Percentiles rank a stretch among this genome's conserved stretches.
phyloP scores from a whole-genome alignment of 495 filamentous ascomycete species.

The Talaromyces borbonicus region DNA sequence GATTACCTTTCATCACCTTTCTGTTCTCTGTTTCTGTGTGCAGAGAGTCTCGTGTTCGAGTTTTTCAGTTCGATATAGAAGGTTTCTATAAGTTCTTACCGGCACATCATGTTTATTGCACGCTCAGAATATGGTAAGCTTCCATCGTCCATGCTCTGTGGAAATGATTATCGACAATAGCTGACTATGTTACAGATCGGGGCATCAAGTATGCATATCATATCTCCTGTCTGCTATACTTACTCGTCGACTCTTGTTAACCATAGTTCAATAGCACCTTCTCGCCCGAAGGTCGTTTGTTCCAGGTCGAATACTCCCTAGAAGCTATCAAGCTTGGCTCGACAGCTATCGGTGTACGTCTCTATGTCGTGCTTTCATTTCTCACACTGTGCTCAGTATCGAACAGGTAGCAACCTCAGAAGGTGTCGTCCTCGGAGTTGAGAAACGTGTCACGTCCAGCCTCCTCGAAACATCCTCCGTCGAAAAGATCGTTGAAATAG shows the following conservation, averaged over 20 bases:
- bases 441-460: conserved; percentile 96
- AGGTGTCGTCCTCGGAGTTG: conserved; percentile 91
- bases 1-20: background rate
- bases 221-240: conserved; percentile 1
- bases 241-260: background rate
- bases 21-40: too few species aligned
- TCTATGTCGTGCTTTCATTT: conserved; percentile 6
- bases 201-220: conserved; percentile 80
- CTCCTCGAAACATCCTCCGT: conserved; percentile 95
- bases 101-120: conserved; percentile 91
- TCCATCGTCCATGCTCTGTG: conserved; percentile 11
- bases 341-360: conserved; percentile 84
- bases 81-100: conserved; percentile 8
- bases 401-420: conserved; percentile 74
- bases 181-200: conserved; percentile 58
- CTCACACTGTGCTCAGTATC: conserved; percentile 10
- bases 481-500: conserved; percentile 99
- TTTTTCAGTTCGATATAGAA: conserved; percentile 5
- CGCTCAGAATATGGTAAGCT: conserved; percentile 96
- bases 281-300: conserved; percentile 98
- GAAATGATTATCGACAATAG: conserved; percentile 26
- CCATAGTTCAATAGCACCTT: conserved; percentile 63
- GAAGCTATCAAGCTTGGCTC: conserved; percentile 99
- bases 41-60: conserved; percentile 1
- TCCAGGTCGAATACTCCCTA: conserved; percentile 99